Percentiles rank a stretch among this genome's conserved stretches.
Evolutionary conservation across 2,329 filamentous ascomycete species (phyloP).

Genomic region (Alternaria sp.): DNA sequence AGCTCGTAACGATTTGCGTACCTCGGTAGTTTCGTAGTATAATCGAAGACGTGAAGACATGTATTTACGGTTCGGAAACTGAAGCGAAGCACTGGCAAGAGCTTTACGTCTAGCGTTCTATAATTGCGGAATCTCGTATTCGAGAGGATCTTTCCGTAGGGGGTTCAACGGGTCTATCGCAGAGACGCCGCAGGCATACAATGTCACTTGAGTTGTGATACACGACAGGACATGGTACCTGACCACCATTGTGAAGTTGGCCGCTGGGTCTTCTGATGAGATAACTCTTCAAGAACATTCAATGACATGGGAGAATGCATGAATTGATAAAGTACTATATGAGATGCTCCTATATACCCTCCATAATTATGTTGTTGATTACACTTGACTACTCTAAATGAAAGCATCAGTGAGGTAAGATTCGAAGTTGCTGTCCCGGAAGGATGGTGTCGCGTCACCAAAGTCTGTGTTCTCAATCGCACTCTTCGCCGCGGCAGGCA

Average conservation of each 20-base stretch:
- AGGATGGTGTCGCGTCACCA: conserved; percentile 57
- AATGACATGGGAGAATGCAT: background rate
- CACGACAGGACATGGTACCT: background rate
- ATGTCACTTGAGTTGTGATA: background rate
- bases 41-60: background rate
- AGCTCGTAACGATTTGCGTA: background rate
- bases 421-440: conserved; percentile 58
- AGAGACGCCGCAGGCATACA: background rate
- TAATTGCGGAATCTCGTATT: background rate
- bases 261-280: background rate
- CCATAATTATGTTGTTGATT: background rate
- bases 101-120: background rate
- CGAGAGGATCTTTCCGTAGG: background rate
- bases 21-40: background rate
- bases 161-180: background rate
- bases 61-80: background rate
- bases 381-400: conserved; percentile 4
- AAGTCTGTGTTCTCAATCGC: conserved; percentile 59
- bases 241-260: too few species aligned
- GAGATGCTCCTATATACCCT: background rate
- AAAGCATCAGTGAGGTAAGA: conserved; percentile 53
- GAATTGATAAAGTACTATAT: background rate
- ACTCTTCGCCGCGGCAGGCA: conserved; percentile 53
- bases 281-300: background rate
- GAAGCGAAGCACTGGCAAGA: background rate